Percentiles rank a stretch among this genome's conserved stretches.
Evolutionary conservation across 192 early-diverging fungal species (phyloP).

Genomic region (Coemansia sp.): DNA sequence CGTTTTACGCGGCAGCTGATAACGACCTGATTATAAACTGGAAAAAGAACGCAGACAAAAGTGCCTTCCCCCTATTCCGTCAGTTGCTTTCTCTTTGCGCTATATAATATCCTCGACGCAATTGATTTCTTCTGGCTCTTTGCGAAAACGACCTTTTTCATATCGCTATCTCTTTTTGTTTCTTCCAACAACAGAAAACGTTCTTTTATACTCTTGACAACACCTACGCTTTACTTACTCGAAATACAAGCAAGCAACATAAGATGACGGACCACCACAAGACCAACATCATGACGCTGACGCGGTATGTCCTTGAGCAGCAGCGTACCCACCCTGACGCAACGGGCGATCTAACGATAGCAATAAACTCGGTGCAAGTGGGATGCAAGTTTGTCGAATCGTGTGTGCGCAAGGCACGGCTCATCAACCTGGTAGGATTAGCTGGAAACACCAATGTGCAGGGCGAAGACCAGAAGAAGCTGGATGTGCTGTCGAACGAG

Average conservation of each 20-base stretch:
- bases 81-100: too few relatives aligned
- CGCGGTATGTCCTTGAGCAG: constrained; percentile 86
- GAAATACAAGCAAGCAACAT: not conserved
- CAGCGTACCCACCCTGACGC: constrained; percentile 86
- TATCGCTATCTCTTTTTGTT: too few relatives aligned
- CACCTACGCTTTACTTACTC: not conserved
- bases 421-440: constrained; percentile 93
- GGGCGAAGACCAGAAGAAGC: constrained; percentile 94
- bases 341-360: constrained; percentile 90
- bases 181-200: not conserved
- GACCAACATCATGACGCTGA: constrained; percentile 94
- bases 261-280: constrained; percentile 61
- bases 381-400: constrained; percentile 98
- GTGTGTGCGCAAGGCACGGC: constrained; percentile 93
- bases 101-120: too few relatives aligned
- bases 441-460: constrained; percentile 89
- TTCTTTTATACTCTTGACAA: not conserved
- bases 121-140: too few relatives aligned
- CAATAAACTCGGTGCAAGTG: constrained; percentile 85
- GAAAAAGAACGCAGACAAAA: too few relatives aligned
- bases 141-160: too few relatives aligned
- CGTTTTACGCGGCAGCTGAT: too few relatives aligned
- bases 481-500: constrained; percentile 96
- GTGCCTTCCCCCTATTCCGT: too few relatives aligned
- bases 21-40: too few relatives aligned